Evolutionary conservation across 306 rosid genomes (phyloP).

Genomic region (Cucumis hystrix): DNA sequence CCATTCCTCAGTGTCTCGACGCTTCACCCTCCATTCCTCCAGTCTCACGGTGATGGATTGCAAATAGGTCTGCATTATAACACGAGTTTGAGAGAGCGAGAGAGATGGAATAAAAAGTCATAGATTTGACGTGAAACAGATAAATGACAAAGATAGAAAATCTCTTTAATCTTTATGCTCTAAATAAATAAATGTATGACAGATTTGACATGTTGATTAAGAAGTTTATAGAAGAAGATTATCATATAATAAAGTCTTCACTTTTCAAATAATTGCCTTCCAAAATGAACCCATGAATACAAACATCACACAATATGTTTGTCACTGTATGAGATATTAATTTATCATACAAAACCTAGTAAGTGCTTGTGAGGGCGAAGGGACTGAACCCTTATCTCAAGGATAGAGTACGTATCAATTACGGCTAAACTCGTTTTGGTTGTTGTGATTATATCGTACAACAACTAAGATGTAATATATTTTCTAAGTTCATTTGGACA

Average conservation of each 20-base stretch:
- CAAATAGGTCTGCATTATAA: slow-evolving; percentile 60
- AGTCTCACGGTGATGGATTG: slow-evolving; percentile 83
- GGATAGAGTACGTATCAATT: no score
- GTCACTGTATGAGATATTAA: background rate
- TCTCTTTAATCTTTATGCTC: background rate
- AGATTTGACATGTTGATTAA: background rate
- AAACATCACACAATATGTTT: background rate
- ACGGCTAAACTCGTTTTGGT: no score
- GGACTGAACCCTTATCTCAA: no score
- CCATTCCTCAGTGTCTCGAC: slow-evolving; percentile 93
- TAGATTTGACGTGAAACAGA: background rate
- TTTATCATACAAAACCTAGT: background rate
- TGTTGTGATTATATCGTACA: background rate
- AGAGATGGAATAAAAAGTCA: background rate
- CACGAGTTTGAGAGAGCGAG: slow-evolving; percentile 8
- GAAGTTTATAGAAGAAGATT: background rate
- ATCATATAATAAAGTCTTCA: background rate
- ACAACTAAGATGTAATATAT: background rate
- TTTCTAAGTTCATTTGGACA: background rate
- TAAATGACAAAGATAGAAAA: no score
- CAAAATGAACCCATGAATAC: background rate
- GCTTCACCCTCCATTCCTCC: slow-evolving; percentile 91
- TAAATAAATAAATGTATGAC: background rate
- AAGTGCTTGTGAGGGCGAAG: no score
- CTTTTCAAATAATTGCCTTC: background rate